Base-by-base conservation (phyloP, 306 rosid genomes). In the Prunus kanzakura region DNA sequence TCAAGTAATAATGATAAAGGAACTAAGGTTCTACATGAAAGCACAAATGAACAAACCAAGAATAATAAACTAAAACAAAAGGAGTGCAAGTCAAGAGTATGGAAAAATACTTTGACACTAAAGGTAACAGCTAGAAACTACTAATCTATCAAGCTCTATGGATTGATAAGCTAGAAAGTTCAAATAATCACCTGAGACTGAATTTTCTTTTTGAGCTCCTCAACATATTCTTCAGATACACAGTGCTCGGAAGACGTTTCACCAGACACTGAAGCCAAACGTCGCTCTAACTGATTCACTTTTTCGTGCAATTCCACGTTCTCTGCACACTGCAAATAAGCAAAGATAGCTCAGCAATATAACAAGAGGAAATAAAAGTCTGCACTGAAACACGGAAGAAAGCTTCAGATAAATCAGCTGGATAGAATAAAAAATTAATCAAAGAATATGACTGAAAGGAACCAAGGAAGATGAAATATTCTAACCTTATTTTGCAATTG, bases 401-500 rank as follows among this genome's bases (percentile, higher is more conserved):
- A 67, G 69, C 27, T 49, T 61, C 38, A 65, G 41, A 70, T 32
- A 68, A 56, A 76, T 51, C n/a, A 23, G 22, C 67, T 18, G 73
- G 61, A n/a, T 67, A 57, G 62, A 57, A 69, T 32, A 29, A 9
- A 32, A 35, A 76, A 54, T 29, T 30, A 20, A 63, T 4, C 0
- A 29, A 71, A 71, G 16, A 67, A 68, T 41, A 60, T 15, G 0
- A 69, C 8, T 20, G n/a, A 69, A 61, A 65, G 27, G 8, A 61
- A 66, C 18, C 43, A 57, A 65, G 68, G 22, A 41, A 63, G 73
- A 71, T 56, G 55, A 18, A 38, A 75, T 62, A 78, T 67, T 35
- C 72, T 19, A 69, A 91, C 99, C 97, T 91, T 96, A 84, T 89
- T 86, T 80, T 91, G 87, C 80, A 96, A 88, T 80, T 96, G 98